Percentiles rank a stretch among this genome's conserved stretches.
Evolutionary conservation across 2,329 filamentous ascomycete species (phyloP).

Genomic region (Colletotrichum lupini): DNA sequence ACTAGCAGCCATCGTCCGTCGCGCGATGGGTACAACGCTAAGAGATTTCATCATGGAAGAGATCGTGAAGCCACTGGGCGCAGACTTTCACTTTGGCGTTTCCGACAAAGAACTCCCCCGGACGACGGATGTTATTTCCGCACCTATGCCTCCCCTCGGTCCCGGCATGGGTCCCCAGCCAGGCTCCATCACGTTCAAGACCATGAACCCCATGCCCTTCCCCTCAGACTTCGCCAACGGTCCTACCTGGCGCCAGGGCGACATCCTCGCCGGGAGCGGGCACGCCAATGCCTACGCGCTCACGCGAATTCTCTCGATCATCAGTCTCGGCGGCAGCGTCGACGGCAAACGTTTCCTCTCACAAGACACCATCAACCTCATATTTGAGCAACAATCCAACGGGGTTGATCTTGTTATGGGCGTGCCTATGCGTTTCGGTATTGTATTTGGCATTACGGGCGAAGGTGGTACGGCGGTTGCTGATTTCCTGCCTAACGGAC

Average conservation of each 20-base stretch:
- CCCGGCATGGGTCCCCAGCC: constrained; percentile 35
- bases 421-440: constrained; percentile 49
- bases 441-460: constrained; percentile 51
- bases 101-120: constrained; percentile 53
- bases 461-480: constrained; percentile 39
- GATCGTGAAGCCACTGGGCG: constrained; percentile 52
- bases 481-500: constrained; percentile 46
- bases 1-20: constrained; percentile 54
- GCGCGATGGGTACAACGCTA: constrained; percentile 52
- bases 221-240: constrained; percentile 39
- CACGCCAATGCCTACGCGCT: constrained; percentile 56
- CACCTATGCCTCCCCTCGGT: constrained; percentile 40
- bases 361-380: constrained; percentile 51
- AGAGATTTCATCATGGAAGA: constrained; percentile 50
- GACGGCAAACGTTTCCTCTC: constrained; percentile 48
- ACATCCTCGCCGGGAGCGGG: constrained; percentile 56
- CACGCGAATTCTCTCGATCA: constrained; percentile 50
- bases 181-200: constrained; percentile 44
- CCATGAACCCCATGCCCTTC: constrained; percentile 41
- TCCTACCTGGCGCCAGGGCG: constrained; percentile 48
- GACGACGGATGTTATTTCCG: constrained; percentile 43
- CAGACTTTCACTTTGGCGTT: constrained; percentile 59
- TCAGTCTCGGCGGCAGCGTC: constrained; percentile 38
- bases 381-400: constrained; percentile 55
- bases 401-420: constrained; percentile 54